Percentiles rank a stretch among this genome's conserved stretches.
These are phyloP conservation scores for Datisca glomerata DNA, from an alignment of 306 rosid species.

Conservation along the genomic window DNA sequence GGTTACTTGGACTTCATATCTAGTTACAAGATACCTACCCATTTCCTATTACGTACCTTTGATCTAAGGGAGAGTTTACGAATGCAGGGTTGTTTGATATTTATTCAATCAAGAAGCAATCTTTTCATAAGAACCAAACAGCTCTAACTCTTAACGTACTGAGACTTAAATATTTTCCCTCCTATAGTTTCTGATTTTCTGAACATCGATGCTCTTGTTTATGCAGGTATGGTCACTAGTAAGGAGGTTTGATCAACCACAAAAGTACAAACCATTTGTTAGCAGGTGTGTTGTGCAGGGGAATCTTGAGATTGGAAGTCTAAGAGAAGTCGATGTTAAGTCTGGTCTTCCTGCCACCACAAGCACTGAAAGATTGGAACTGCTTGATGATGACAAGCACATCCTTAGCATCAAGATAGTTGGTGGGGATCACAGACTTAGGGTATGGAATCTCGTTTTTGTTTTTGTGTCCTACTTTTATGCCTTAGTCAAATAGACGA, in stretches of 20 bases:
- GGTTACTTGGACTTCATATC: no score
- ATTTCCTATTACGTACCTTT: no score
- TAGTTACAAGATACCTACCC: no score
- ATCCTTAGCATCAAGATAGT: conserved; percentile 70
- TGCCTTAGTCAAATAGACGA: no score
- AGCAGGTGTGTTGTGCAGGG: conserved; percentile 74
- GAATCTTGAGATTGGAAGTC: conserved; percentile 79
- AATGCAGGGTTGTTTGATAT: background rate
- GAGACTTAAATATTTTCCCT: background rate
- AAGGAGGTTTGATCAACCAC: conserved; percentile 90
- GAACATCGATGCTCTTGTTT: background rate
- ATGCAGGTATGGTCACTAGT: conserved; percentile 96
- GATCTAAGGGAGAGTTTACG: background rate
- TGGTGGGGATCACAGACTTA: conserved; percentile 86
- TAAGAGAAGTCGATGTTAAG: conserved; percentile 88
- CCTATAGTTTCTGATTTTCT: conserved; percentile 3
- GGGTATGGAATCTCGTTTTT: no score
- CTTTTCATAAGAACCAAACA: background rate
- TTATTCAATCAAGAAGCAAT: background rate
- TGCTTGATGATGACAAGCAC: conserved; percentile 78
- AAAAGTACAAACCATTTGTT: conserved; percentile 81
- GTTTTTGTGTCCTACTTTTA: no score
- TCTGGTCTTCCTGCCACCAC: conserved; percentile 97
- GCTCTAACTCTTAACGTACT: no score
- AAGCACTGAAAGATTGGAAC: conserved; percentile 85